Base-by-base conservation (phyloP, 2,329 filamentous ascomycete species). In the Colletotrichum somersetense region DNA sequence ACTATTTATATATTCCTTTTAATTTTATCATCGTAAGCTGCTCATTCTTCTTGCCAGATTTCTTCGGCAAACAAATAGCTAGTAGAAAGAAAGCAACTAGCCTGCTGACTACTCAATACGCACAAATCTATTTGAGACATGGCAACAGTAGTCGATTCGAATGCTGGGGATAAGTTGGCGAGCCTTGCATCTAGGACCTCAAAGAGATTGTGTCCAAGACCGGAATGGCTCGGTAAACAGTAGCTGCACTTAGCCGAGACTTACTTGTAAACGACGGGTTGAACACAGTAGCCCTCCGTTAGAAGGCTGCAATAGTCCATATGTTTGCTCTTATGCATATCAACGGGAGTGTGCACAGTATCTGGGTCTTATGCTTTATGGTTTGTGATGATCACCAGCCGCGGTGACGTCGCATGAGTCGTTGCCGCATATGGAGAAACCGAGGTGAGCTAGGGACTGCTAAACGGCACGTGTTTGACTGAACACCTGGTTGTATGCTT, bases 381-480 rank as follows among this genome's bases (percentile, higher is more conserved):
- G 61, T 50, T 67, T 7, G 52, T 58, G 52, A 52, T 14, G 23
- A 38, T n/a, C 5, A 2, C 14, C 33, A 42, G n/a, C 33, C 59
- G 59, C 33, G 33, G 57, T 71, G 68, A 67, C 42, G 64, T 71
- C 38, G 20, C 42, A 48, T 57, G 26, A 38, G 56, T 20, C 18
- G 40, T 57, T 62, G 67, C 42, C 64, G 68, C 68, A 50, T 71
- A 67, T 58, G 67, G 44, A 44, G 20, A 23, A n/a, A 23, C 2
- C n/a, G 7, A 56, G 23, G 23, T 50, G 44, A 57, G 42, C 46
- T 38, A 38, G 52, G 63, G 10, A 42, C 16, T 35, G 42, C 50
- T 62, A 35, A 11, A n/a, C 35, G 26, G 64, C 52, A 67, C 52
- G 57, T 26, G 57, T 52, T 62, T 62, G 64, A 62, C 63, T 67